These are phyloP conservation scores for Leccinum insolens DNA, from an alignment of 1,284 basidiomycete species.

Conservation along the genomic window DNA sequence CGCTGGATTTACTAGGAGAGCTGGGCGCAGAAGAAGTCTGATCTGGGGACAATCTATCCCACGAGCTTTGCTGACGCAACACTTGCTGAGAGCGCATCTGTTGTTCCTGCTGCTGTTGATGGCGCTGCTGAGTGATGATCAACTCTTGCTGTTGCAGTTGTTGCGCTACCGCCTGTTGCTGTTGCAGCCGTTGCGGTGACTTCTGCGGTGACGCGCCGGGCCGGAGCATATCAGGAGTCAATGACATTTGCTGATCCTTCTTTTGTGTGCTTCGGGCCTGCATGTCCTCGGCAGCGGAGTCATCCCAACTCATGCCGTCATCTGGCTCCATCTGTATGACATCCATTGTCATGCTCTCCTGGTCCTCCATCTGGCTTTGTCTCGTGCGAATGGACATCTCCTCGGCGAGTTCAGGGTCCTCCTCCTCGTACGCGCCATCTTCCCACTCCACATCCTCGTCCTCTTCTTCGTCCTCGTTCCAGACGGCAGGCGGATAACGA, in stretches of 20 bases:
- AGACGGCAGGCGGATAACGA: conserved; percentile 78
- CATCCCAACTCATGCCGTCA: conserved; percentile 79
- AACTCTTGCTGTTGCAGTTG: conserved; percentile 29
- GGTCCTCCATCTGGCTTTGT: conserved; percentile 39
- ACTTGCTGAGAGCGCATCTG: conserved; percentile 34
- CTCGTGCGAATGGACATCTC: conserved; percentile 42
- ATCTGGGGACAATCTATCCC: conserved; percentile 28
- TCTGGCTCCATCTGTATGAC: conserved; percentile 58
- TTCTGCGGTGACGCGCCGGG: conserved; percentile 17
- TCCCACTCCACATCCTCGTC: conserved; percentile 77
- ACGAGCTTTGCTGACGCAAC: conserved; percentile 30
- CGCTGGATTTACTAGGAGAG: conserved; percentile 39
- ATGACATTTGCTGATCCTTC: conserved; percentile 23
- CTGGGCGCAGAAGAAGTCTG: conserved; percentile 25
- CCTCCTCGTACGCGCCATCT: conserved; percentile 71
- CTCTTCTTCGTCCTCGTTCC: conserved; percentile 81
- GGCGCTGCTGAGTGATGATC: conserved; percentile 34
- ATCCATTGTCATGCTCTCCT: conserved; percentile 26
- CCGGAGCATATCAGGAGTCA: conserved; percentile 24
- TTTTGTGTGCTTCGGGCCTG: conserved; percentile 39
- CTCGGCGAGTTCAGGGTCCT: conserved; percentile 63
- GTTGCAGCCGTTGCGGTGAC: conserved; percentile 35
- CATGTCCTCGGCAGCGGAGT: conserved; percentile 54
- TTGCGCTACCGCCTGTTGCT: conserved; percentile 32
- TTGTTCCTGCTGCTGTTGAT: conserved; percentile 33